Evolutionary conservation across 2,329 filamentous ascomycete genomes (phyloP).

Genomic region (Colletotrichum sp.): DNA sequence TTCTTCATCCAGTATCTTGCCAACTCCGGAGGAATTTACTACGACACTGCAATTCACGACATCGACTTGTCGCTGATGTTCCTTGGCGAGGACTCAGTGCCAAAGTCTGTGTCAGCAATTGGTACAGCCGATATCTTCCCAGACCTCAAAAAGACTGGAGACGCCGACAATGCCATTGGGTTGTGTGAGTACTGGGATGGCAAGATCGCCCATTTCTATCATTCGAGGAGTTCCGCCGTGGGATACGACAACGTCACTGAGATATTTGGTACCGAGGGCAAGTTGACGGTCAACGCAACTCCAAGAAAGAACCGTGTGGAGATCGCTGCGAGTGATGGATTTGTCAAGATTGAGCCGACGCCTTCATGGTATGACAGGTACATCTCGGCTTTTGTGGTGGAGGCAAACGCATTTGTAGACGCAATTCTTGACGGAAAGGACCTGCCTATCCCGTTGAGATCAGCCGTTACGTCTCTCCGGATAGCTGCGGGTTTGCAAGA

Average conservation of each 20-base stretch:
- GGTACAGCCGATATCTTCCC: not conserved
- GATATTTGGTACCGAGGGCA: conserved; percentile 43
- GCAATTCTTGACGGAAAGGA: conserved; percentile 18
- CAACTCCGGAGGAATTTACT: conserved; percentile 71
- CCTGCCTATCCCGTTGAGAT: conserved; percentile 21
- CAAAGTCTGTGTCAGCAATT: not conserved
- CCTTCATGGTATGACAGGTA: conserved; percentile 30
- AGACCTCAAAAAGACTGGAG: conserved; percentile 17
- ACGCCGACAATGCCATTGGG: conserved; percentile 48
- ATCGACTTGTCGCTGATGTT: conserved; percentile 39
- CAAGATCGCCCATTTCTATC: conserved; percentile 48
- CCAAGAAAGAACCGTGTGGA: conserved; percentile 29
- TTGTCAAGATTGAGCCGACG: conserved; percentile 24
- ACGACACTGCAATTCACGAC: conserved; percentile 74
- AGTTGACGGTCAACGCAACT: conserved; percentile 36
- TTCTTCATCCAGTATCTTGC: conserved; percentile 73
- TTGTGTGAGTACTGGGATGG: conserved; percentile 48
- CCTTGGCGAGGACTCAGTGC: not conserved
- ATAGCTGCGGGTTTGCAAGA: conserved; percentile 25
- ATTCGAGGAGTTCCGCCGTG: conserved; percentile 43
- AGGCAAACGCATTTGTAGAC: conserved; percentile 27
- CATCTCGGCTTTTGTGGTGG: conserved; percentile 29
- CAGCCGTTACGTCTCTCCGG: conserved; percentile 14
- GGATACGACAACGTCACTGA: conserved; percentile 49
- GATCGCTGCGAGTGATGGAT: conserved; percentile 24